Base-by-base conservation (phyloP, 441 rosid species). In the Pelargonium myrrhifolium region DNA sequence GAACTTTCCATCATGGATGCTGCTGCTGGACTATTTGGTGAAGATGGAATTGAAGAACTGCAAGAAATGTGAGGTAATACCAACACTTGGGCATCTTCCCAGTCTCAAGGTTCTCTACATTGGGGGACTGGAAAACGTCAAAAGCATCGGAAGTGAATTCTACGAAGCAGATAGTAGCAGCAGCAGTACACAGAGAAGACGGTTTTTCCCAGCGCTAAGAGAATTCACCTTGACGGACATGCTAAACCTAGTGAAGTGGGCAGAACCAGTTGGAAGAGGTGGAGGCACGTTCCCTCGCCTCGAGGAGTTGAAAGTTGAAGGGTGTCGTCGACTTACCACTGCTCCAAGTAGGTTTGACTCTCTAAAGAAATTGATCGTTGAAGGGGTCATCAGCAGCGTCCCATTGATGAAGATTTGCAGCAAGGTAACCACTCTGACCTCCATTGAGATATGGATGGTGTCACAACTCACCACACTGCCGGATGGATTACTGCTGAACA, bases 211-310 rank as follows among this genome's bases (percentile, higher is more conserved):
- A 43, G 59, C 65, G n/a, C 47, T 69, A 24, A 69, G 22, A 60
- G 60, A 53, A 53, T 53, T 53, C 60, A 53, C 60, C 10, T 7
- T 53, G 35, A 28, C 18, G 28, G 15, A 21, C 10, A 61, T 62
- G 72, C 31, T 1, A 3, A 45, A 9, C 18, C 17, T 45, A 3
- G 72, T 61, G 18, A 59, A 61, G 26, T 69, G 72, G 67, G 0
- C 21, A 11, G 21, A 53, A 6, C 45, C 15, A 31, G 59, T 65
- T 9, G 35, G 9, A 18, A 20, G 22, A 60, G 18, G 5, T 21
- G 35, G 4, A 5, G 51, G 20, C 7, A 15, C 62, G 55, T 77
- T 77, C 58, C 82, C 82, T 67, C 17, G 17, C 39, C 75, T 79
- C 1, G 60, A 64, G 61, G 62, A 62, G 8, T 64, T 79, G 51